Base-by-base conservation (phyloP, 1,139 yeast species). In the Hanseniaspora uvarum region DNA sequence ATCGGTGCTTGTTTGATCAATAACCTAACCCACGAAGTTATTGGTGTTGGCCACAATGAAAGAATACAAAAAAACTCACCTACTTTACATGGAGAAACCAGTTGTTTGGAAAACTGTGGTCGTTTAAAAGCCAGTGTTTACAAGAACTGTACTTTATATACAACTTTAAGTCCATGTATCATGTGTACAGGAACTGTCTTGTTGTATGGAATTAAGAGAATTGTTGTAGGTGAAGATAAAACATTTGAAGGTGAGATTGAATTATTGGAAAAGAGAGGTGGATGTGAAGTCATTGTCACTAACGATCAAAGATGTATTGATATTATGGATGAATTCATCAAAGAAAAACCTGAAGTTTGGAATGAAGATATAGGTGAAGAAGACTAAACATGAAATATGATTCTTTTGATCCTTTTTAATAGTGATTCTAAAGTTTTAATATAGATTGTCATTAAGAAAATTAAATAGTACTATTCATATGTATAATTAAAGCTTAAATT, bases 121-220 rank as follows among this genome's bases (percentile, higher is more conserved):
- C 78, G 96, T 63, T 73, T 89, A 55, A 77, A 78, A 21, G 89
- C 86, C 5, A 71, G 72, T 37, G 75, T 74, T 26, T 84, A 84
- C 74, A 85, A 75, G 70, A 77, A 73, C 63, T 82, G 82, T 69
- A 84, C 83, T 59, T 79, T 89, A 80, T 89, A 88, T 70, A 87
- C 96, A 44, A 86, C 96, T 0, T 72, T 89, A 59, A 85, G 95
- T 6, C 96, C 97, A 2, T 89, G 97, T 67, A 75, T 81, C 60
- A 89, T 89, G 96, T 89, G 97, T 65, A 79, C 94, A 7, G 97
- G 97, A 19, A 95, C 96, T 16, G 86, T 94, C 60, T 65, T 89
- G 55, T 73, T 89, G 74, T 89, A 88, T 69, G 95, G 95, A 37
- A 76, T 89, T 59, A 80, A 81, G 61, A 74, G 96, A 59, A 84